Conservation (phyloP, 108 stramenopile genomes). For the Ochromonas danica region DNA sequence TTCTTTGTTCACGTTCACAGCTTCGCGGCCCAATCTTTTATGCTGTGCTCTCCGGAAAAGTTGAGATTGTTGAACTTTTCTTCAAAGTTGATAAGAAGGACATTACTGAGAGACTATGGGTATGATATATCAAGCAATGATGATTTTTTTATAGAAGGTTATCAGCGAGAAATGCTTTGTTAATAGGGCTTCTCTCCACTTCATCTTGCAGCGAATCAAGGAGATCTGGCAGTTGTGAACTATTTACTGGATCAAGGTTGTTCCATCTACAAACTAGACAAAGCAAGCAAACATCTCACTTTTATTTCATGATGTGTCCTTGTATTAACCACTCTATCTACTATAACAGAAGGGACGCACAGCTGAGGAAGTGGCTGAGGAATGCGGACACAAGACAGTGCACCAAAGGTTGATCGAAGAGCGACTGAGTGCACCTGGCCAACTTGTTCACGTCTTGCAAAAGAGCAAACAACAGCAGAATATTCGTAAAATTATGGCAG, state of each 20-base stretch:
- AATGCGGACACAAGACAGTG: background rate
- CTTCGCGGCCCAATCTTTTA: background rate
- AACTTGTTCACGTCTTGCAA: background rate
- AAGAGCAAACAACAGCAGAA: background rate
- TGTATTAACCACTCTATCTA: background rate
- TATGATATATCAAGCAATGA: background rate
- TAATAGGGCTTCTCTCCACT: slow-evolving; percentile 9
- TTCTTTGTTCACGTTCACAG: background rate
- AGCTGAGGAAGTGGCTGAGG: background rate
- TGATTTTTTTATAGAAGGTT: background rate
- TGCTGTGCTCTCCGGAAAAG: background rate
- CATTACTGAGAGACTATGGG: background rate
- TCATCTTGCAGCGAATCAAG: slow-evolving; percentile 3
- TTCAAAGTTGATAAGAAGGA: background rate
- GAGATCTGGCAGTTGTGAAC: background rate
- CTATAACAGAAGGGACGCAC: background rate
- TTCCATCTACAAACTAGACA: background rate
- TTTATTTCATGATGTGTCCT: background rate
- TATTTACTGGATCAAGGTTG: background rate
- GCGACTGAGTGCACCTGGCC: slow-evolving; percentile 2
- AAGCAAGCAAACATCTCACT: background rate
- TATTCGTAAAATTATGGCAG: background rate
- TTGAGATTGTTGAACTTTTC: background rate
- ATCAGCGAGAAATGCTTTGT: background rate
- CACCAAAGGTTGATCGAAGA: background rate